Percentiles rank a stretch among this genome's conserved stretches.
phyloP scores from a whole-genome alignment of 257 asterid species.

The Solanum chmielewskii region DNA sequence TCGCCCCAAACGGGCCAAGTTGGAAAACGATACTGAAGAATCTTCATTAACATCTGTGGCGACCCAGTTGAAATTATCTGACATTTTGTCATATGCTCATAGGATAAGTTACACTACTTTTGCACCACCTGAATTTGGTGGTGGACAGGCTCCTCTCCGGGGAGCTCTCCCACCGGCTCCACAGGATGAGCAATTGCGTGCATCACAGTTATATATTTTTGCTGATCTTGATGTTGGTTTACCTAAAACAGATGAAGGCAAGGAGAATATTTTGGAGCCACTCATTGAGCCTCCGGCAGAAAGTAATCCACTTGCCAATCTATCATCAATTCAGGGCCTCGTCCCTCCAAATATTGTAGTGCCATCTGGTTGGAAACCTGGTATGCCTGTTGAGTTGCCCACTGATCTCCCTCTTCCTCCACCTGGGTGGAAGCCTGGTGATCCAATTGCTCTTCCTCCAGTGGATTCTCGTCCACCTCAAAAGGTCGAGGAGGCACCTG shows the following conservation, averaged over 20 bases:
- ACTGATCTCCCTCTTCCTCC: conserved; percentile 75
- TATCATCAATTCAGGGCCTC: conserved; percentile 35
- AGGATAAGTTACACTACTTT: conserved; percentile 89
- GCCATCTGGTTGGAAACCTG: conserved; percentile 91
- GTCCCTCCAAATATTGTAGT: conserved; percentile 55
- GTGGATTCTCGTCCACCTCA: conserved; percentile 47
- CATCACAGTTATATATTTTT: conserved; percentile 54
- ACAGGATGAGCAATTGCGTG: conserved; percentile 97
- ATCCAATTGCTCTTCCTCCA: conserved; percentile 64
- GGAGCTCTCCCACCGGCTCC: conserved; percentile 98
- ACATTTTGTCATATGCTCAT: conserved; percentile 73
- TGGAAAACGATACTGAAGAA: conserved; percentile 18
- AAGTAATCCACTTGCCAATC: conserved; percentile 18
- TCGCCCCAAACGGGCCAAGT: conserved; percentile 54
- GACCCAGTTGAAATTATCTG: conserved; percentile 64
- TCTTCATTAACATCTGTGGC: conserved; percentile 55
- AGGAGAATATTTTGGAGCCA: conserved; percentile 49
- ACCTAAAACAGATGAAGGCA: conserved; percentile 54
- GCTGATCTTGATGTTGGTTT: conserved; percentile 73
- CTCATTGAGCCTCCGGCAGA: conserved; percentile 38
- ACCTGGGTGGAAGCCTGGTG: conserved; percentile 96
- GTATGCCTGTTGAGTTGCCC: conserved; percentile 90
- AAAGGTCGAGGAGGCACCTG: conserved; percentile 48
- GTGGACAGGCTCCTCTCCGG: conserved; percentile 67
- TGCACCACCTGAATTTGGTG: conserved; percentile 95